Evolutionary conservation across 1,284 basidiomycete species (phyloP).

Genomic region (Cutaneotrichosporon cavernicola): DNA sequence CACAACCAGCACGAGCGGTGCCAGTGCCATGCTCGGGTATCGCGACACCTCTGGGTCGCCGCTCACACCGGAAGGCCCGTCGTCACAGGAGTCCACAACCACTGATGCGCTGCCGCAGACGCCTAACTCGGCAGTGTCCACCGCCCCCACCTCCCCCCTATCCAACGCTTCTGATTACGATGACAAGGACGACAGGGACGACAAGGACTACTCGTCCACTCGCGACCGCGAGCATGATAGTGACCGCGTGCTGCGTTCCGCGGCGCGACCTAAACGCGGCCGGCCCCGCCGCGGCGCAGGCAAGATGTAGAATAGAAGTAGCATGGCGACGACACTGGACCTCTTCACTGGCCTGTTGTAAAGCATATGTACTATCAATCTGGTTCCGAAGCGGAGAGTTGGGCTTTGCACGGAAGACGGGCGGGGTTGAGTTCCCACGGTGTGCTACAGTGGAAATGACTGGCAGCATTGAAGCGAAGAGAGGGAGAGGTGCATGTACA

Average conservation of each 20-base stretch:
- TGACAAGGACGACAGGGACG: slow-evolving; percentile 6
- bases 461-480: too few species aligned
- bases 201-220: background rate
- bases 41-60: slow-evolving; percentile 15
- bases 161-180: slow-evolving; percentile 15
- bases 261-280: background rate
- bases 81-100: background rate
- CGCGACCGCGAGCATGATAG: background rate
- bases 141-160: slow-evolving; percentile 19
- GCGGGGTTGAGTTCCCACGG: background rate
- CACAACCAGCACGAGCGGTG: background rate
- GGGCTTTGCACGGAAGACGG: background rate
- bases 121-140: slow-evolving; percentile 13
- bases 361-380: background rate
- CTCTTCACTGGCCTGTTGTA: slow-evolving; percentile 3
- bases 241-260: slow-evolving; percentile 4
- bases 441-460: too few species aligned
- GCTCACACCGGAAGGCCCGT: background rate
- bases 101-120: slow-evolving; percentile 9
- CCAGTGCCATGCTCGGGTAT: slow-evolving; percentile 13
- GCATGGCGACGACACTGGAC: background rate
- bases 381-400: background rate
- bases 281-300: slow-evolving; percentile 1
- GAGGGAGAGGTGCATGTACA: too few species aligned
- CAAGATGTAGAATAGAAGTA: slow-evolving; percentile 18